These are phyloP conservation scores for Aspergillus novofumigatus DNA, from an alignment of 2,329 filamentous ascomycete genomes.

Conservation along the genomic window DNA sequence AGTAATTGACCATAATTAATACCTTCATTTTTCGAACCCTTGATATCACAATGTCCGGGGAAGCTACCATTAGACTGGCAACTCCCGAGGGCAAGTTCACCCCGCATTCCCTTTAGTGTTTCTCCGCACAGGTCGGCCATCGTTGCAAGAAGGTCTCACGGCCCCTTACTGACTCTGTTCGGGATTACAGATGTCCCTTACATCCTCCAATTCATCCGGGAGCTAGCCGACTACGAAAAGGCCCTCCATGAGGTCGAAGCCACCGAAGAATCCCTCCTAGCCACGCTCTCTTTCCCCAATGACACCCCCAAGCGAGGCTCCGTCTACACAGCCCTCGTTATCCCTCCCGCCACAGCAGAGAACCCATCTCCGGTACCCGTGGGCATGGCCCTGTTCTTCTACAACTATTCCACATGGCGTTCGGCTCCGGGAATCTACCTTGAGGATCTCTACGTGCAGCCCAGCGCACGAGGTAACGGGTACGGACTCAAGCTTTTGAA, in stretches of 20 bases:
- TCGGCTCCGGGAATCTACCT: conserved; percentile 85
- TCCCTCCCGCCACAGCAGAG: conserved; percentile 45
- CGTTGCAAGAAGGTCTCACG: background rate
- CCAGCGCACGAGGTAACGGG: conserved; percentile 65
- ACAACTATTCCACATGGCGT: conserved; percentile 94
- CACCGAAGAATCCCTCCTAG: conserved; percentile 66
- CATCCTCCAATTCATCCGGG: conserved; percentile 79
- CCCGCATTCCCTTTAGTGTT: background rate
- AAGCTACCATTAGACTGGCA: conserved; percentile 39
- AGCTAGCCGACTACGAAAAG: conserved; percentile 84
- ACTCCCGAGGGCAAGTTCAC: conserved; percentile 34
- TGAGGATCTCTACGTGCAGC: conserved; percentile 84
- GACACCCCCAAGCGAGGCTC: conserved; percentile 50
- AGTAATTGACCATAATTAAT: background rate
- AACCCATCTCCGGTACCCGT: conserved; percentile 44
- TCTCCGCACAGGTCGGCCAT: background rate
- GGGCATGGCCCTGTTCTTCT: conserved; percentile 87
- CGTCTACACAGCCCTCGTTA: conserved; percentile 71
- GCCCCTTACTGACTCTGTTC: background rate
- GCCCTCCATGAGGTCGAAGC: conserved; percentile 70
- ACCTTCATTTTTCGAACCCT: background rate
- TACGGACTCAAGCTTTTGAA: conserved; percentile 74
- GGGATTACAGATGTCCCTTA: conserved; percentile 63
- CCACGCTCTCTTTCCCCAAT: conserved; percentile 73
- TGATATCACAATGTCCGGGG: conserved; percentile 24